Evolutionary conservation across 225 moss, liverwort and hornwort genomes (phyloP), one percentile per base, ranked within the genome.

Genomic region (Bryoerythrophyllum caledonicum): DNA sequence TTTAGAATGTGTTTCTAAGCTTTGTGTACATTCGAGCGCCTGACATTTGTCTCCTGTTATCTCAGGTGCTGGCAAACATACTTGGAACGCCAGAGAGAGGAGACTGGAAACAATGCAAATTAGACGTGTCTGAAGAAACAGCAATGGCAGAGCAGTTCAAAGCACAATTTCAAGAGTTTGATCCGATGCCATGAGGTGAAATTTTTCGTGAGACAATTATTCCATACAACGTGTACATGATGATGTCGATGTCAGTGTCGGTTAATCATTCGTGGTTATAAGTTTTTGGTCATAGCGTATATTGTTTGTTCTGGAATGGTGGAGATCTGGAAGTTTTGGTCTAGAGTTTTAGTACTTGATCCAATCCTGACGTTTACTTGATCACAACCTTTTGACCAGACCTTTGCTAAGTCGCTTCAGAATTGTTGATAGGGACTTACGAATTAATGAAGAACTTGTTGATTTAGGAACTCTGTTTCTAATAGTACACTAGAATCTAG

Each of bases 31-130:
- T 57, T 14, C 14, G 17, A n/a, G 2, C 48, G 12, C 19, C 68
- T 69, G 59, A 74, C n/a, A 3, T 60, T 28, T 74, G 34, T 54
- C 28, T n/a, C 14, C 30, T 46, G 28, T 72, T 67, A 44, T 9
- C 21, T 16, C 78, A 96, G 96, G 96, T 96, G 54, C 65, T 99
- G 83, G 99, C 99, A 67, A 85, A 80, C 20, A 82, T 99, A 64
- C 85, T 95, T 27, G 90, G 82, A 76, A 90, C 77, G 5, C 93
- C 93, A 34, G 99, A 93, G 49, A 90, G 91, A 85, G 95, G 91
- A 61, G 93, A 99, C 75, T 99, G 95, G 99, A 99, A 92, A 82
- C 88, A 89, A 19, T 99, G 99, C 79, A 91, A 89, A 68, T 80
- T 92, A 77, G 79, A 78, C 60, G 73, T 72, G 60, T 85, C 84